Percentiles rank a stretch among this genome's conserved stretches.
phyloP scores from a whole-genome alignment of 495 filamentous ascomycete species.

The Aspergillus cavernicola region DNA sequence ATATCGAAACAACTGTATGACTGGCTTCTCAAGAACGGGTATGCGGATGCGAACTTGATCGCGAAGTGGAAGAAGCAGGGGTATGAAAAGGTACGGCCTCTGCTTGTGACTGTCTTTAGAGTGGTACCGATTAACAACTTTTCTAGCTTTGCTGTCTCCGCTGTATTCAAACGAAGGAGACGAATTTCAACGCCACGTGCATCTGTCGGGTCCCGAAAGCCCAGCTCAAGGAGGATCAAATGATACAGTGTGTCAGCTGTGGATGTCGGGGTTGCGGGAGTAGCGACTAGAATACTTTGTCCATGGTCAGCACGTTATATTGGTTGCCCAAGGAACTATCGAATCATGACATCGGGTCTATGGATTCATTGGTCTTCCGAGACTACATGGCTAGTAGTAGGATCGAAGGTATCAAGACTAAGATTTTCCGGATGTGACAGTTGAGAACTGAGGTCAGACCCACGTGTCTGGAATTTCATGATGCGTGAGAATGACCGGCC shows the following conservation, averaged over 20 bases:
- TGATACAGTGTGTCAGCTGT: slow-evolving; percentile 92
- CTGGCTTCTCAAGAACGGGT: slow-evolving; percentile 93
- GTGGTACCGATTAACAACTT: neutral
- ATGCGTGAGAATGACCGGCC: neutral
- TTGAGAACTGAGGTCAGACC: neutral
- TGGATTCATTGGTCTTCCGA: neutral
- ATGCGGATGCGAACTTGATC: slow-evolving; percentile 91
- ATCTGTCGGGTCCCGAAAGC: slow-evolving; percentile 95
- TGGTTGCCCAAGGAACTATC: neutral
- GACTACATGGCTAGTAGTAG: neutral
- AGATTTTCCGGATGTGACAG: neutral
- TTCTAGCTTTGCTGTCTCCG: slow-evolving; percentile 82
- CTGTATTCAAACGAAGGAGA: slow-evolving; percentile 98
- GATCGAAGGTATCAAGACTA: neutral
- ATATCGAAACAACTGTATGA: slow-evolving; percentile 90
- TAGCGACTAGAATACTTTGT: slow-evolving; percentile 55
- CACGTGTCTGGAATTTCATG: neutral
- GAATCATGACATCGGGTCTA: no score
- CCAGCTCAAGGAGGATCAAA: slow-evolving; percentile 85
- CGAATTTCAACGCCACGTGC: slow-evolving; percentile 96
- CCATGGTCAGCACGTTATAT: neutral
- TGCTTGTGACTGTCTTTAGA: no score
- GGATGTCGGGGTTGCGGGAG: slow-evolving; percentile 90
- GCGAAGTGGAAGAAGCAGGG: slow-evolving; percentile 99
- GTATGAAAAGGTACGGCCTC: slow-evolving; percentile 79